Conservation (phyloP, 225 moss, liverwort and hornwort genomes). For the Pseudoscleropodium purum region DNA sequence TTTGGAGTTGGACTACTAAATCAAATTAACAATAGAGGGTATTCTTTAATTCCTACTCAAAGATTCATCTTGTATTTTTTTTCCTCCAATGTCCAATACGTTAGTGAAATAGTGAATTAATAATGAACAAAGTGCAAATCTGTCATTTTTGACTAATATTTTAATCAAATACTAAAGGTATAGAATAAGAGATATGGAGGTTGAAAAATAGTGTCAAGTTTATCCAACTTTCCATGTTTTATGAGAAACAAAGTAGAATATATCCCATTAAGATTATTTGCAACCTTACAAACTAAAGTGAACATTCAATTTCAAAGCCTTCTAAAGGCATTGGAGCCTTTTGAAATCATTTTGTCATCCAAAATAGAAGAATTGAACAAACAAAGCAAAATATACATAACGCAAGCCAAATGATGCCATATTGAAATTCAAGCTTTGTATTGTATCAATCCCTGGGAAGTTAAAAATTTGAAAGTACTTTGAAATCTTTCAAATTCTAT, state of each 20-base stretch:
- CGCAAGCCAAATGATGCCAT: neutral
- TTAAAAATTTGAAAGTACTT: neutral
- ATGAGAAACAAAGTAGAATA: neutral
- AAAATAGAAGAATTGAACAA: neutral
- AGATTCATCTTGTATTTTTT: neutral
- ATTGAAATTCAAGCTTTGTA: neutral
- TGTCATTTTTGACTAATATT: neutral
- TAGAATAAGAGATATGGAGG: neutral
- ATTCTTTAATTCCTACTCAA: neutral
- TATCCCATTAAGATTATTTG: neutral
- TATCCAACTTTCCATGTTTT: neutral
- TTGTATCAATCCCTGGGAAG: neutral
- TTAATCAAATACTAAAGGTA: neutral
- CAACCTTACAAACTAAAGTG: neutral
- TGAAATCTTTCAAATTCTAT: neutral
- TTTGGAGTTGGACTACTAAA: neutral
- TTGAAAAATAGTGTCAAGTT: neutral
- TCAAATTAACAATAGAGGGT: neutral
- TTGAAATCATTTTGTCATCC: neutral
- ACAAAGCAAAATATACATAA: neutral
- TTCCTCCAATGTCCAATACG: neutral
- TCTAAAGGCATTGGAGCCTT: neutral
- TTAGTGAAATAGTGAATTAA: neutral
- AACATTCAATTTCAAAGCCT: neutral
- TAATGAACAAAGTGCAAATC: neutral